phyloP scores from a whole-genome alignment of 1,139 yeast species.

The Yamadazyma songkhlaensis region DNA sequence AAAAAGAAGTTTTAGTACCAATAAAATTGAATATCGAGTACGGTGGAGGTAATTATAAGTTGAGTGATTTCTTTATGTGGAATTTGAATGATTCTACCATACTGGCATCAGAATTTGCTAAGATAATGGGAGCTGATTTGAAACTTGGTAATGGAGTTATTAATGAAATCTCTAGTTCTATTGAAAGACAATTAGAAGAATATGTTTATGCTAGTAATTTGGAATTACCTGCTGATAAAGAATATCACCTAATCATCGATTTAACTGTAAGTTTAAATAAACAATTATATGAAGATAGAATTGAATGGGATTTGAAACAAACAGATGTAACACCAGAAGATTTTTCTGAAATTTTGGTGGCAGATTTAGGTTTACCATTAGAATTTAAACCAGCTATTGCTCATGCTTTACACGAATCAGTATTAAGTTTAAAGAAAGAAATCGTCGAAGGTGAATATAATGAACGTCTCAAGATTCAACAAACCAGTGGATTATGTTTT shows the following conservation, averaged over 20 bases:
- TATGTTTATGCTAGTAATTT: slow-evolving; percentile 55
- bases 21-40: slow-evolving; percentile 74
- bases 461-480: slow-evolving; percentile 44
- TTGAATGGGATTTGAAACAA: slow-evolving; percentile 87
- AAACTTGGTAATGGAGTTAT: slow-evolving; percentile 70
- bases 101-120: slow-evolving; percentile 83
- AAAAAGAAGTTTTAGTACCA: slow-evolving; percentile 62
- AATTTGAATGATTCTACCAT: slow-evolving; percentile 73
- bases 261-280: slow-evolving; percentile 82
- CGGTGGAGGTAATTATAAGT: slow-evolving; percentile 54
- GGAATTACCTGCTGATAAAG: slow-evolving; percentile 60
- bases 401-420: slow-evolving; percentile 78
- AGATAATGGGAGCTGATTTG: slow-evolving; percentile 74
- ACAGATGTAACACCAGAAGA: slow-evolving; percentile 72
- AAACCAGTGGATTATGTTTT: slow-evolving; percentile 41
- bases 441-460: slow-evolving; percentile 74
- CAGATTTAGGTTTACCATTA: slow-evolving; percentile 77
- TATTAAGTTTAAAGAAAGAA: slow-evolving; percentile 76
- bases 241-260: slow-evolving; percentile 75
- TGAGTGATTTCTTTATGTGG: slow-evolving; percentile 89
- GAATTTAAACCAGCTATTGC: slow-evolving; percentile 92
- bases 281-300: slow-evolving; percentile 83
- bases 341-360: slow-evolving; percentile 79
- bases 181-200: slow-evolving; percentile 78
- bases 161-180: slow-evolving; percentile 64